Evolutionary conservation across 768 basidiomycete species (phyloP), one percentile per base, ranked within the genome.

Genomic region (Lactifluus piperatus): DNA sequence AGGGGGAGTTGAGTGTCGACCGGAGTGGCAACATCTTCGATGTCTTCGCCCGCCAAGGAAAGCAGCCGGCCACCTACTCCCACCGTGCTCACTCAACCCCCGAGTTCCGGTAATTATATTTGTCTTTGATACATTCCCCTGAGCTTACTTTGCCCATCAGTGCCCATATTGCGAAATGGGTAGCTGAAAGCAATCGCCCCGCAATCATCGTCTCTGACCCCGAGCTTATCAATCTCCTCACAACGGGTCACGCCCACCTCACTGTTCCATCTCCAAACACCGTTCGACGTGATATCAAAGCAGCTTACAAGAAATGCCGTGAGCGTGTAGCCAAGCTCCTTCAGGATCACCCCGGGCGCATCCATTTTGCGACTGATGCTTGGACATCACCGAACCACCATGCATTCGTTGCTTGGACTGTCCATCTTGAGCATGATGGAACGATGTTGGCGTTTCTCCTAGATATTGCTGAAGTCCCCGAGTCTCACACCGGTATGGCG

Each of bases 341-440:
- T 14, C 20, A 52, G 51, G 39, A 52, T 1, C 39, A 52, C 10
- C 4, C 37, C 1, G 37, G 51, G 0, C 24, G 29, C 16, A 2
- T 52, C 1, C 37, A 60, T 51, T 73, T 75, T 54, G 66, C 66
- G 0, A 72, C 71, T 0, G 73, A 77, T 62, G 68, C 68, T 0
- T 77, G 74, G 75, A 74, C 71, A 0, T 73, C 71, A 0, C 70
- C 71, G 0, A 76, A 76, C 54, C 70, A 75, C 41, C 50, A 64
- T 4, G 71, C 69, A 0, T 73, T 66, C 36, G 56, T 74, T 0
- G 71, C 71, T 0, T 52, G 72, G 9, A 68, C 66, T 0, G 72
- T 73, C 1, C 74, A 77, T 46, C 63, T 74, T 27, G 69, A 73
- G 32, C 29, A 68, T 5, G 47, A 74, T 0, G 72, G 74, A 0